Evolutionary conservation across 2,329 filamentous ascomycete species (phyloP).

Genomic region (Biscogniauxia mediterranea): DNA sequence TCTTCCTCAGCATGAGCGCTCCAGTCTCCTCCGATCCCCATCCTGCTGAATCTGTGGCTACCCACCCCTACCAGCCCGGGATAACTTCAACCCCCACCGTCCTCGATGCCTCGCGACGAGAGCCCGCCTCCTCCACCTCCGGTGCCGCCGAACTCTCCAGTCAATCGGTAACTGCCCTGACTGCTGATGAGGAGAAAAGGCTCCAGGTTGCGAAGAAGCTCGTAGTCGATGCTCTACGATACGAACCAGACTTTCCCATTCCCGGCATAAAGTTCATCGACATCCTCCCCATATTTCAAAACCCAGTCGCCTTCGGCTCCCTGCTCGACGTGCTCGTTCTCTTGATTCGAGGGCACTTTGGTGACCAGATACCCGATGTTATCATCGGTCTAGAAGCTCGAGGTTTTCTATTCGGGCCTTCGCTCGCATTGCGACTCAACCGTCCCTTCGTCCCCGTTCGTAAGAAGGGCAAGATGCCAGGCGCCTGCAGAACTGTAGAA

Average conservation of each 20-base stretch:
- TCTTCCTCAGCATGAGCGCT: constrained; percentile 38
- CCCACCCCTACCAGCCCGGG: constrained; percentile 32
- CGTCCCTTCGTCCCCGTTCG: constrained; percentile 89
- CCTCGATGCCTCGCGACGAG: constrained; percentile 62
- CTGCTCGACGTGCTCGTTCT: constrained; percentile 85
- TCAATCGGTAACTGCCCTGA: constrained; percentile 57
- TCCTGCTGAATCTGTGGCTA: constrained; percentile 36
- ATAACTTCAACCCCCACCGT: constrained; percentile 32
- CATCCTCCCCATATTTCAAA: constrained; percentile 92
- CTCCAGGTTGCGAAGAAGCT: constrained; percentile 33
- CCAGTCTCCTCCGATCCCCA: constrained; percentile 34
- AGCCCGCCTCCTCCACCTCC: constrained; percentile 61
- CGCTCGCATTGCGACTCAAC: constrained; percentile 77
- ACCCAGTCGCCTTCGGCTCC: constrained; percentile 68
- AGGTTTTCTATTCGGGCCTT: constrained; percentile 93
- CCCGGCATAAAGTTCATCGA: constrained; percentile 96
- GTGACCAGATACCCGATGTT: constrained; percentile 71
- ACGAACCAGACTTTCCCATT: constrained; percentile 89
- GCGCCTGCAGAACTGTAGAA: constrained; percentile 77
- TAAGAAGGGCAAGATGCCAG: constrained; percentile 94
- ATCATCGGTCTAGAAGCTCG: constrained; percentile 91
- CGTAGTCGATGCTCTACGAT: constrained; percentile 71
- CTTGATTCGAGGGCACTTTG: constrained; percentile 66
- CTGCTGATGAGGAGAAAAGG: constrained; percentile 29
- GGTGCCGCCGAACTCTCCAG: constrained; percentile 63